Evolutionary conservation across 495 filamentous ascomycete genomes (phyloP).

Genomic region (Talaromyces proteolyticus): DNA sequence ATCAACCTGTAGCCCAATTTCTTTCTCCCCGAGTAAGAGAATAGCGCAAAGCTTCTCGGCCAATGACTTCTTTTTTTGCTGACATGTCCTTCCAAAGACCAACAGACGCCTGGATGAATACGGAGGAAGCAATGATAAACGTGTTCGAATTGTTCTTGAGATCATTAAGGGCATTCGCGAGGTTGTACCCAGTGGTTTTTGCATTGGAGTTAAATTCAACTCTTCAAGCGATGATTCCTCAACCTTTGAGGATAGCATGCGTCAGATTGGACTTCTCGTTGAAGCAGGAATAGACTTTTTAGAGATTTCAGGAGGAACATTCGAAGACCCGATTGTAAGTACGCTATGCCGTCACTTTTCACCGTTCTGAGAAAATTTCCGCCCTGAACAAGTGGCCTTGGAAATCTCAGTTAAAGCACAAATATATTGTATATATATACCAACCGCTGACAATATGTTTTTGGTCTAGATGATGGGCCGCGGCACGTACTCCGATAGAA

Average conservation of each 20-base stretch:
- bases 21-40: neutral
- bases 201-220: slow-evolving; percentile 58
- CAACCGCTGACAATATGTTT: neutral
- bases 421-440: neutral
- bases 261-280: slow-evolving; percentile 3
- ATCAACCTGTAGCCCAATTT: neutral
- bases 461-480: slow-evolving; percentile 15
- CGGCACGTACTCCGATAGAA: slow-evolving; percentile 13
- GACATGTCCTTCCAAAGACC: neutral
- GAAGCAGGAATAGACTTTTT: slow-evolving; percentile 7
- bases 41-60: neutral
- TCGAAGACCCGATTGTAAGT: slow-evolving; percentile 7
- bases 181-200: slow-evolving; percentile 27
- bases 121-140: slow-evolving; percentile 39
- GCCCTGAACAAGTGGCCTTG: no score
- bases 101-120: slow-evolving; percentile 36
- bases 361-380: no score
- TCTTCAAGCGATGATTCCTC: slow-evolving; percentile 46
- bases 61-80: neutral
- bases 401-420: no score
- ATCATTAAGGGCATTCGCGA: slow-evolving; percentile 14
- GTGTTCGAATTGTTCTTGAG: slow-evolving; percentile 41
- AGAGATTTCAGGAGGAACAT: slow-evolving; percentile 6
- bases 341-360: no score
- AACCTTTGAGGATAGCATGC: slow-evolving; percentile 33